Evolutionary conservation across 2,329 filamentous ascomycete genomes (phyloP).

Genomic region (Diplodia seriata): DNA sequence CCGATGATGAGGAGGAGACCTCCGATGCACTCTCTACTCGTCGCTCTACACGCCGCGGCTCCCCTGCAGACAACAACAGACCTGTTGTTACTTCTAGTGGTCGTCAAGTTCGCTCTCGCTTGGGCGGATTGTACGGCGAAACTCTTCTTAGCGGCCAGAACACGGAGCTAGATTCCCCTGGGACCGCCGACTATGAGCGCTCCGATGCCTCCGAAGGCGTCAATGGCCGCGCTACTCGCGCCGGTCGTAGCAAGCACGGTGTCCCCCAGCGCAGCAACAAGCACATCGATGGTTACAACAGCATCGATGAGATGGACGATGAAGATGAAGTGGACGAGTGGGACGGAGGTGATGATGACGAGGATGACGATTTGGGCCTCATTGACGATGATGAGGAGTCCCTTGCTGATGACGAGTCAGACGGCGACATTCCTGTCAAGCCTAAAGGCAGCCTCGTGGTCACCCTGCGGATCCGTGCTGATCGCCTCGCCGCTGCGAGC

Average conservation of each 20-base stretch:
- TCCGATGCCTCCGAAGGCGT: conserved; percentile 54
- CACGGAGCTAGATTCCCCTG: conserved; percentile 50
- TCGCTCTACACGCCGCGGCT: conserved; percentile 70
- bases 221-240: conserved; percentile 54
- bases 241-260: conserved; percentile 40
- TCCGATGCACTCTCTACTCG: conserved; percentile 72
- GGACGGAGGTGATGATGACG: conserved; percentile 77
- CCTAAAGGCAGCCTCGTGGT: conserved; percentile 26
- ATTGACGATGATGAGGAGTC: conserved; percentile 64
- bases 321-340: conserved; percentile 73
- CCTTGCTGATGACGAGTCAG: conserved; percentile 52
- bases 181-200: conserved; percentile 53
- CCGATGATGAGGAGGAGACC: conserved; percentile 77
- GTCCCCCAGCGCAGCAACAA: conserved; percentile 48
- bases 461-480: conserved; percentile 8
- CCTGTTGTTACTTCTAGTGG: conserved; percentile 82
- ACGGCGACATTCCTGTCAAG: conserved; percentile 35
- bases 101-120: conserved; percentile 76
- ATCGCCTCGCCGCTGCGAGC: conserved; percentile 28
- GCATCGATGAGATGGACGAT: conserved; percentile 69
- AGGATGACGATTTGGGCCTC: conserved; percentile 67
- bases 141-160: conserved; percentile 62
- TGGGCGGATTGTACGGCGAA: conserved; percentile 68
- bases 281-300: conserved; percentile 63
- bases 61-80: conserved; percentile 71